Evolutionary conservation across 805 yeast species (phyloP), one percentile per base, ranked within the genome.

Genomic region (Grigorovia yakushimaensis): DNA sequence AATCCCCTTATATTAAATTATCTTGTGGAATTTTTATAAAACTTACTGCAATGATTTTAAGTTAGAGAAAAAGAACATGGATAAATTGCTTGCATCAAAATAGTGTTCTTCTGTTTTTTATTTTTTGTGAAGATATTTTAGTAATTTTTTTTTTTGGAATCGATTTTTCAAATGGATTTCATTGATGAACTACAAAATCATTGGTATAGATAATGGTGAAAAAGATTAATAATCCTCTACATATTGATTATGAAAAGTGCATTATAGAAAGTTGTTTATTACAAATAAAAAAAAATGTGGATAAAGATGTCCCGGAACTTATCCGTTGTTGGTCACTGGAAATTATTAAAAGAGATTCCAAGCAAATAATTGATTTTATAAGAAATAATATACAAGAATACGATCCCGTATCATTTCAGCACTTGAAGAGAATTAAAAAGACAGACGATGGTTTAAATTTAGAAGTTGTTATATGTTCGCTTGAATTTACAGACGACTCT

Each of bases 341-440:
- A 21, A 70, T 78, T 17, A 47, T 54, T 1, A 74, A 81, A 2
- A 54, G 44, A 41, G 54, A 58, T 19, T 69, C 73, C 15, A 52
- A 60, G 49, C 11, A 30, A 47, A 46, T 56, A 43, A 36, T 64
- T 24, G 58, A 60, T 51, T 49, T 64, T 18, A 56, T 68, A 15
- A 57, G 65, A 36, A 54, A 53, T 15, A 46, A 50, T 27, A 47
- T 58, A 17, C 63, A 60, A 43, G 51, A 48, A 5, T 15, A 51
- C 11, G 68, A 64, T 41, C 66, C 66, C 2, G 41, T 62, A 8
- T 44, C 62, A 6, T 54, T 60, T 23, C 49, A 50, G n/a, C 68
- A 64, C 56, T 58, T 83, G 20, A 84, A 84, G 57, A 63, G 88
- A 47, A 70, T 84, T 24, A 66, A 65, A 44, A 78, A 78, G 49